Percentiles rank a stretch among this genome's conserved stretches.
Evolutionary conservation across 805 yeast species (phyloP).

Genomic region (Candida stauntonica): DNA sequence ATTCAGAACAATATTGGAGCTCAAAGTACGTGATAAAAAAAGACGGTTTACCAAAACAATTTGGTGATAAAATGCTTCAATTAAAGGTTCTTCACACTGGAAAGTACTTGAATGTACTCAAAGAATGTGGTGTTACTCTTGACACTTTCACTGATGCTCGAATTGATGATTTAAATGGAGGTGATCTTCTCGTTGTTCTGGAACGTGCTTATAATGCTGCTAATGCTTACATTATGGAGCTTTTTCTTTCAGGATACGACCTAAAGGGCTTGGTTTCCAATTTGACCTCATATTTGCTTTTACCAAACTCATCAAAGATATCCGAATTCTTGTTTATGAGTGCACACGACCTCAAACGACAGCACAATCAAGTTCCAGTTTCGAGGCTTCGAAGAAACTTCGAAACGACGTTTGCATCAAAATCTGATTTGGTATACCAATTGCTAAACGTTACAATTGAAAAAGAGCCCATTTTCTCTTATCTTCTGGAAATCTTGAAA

Average conservation of each 20-base stretch:
- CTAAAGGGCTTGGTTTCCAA: constrained; percentile 43
- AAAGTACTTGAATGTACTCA: constrained; percentile 70
- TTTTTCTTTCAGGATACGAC: constrained; percentile 59
- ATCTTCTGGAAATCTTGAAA: constrained; percentile 47
- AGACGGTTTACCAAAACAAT: constrained; percentile 71
- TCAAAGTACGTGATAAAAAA: constrained; percentile 67
- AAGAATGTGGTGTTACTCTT: constrained; percentile 47
- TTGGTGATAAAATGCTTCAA: constrained; percentile 49
- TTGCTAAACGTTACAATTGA: constrained; percentile 38
- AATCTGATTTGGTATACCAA: constrained; percentile 25
- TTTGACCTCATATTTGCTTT: constrained; percentile 54
- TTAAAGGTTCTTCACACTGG: constrained; percentile 76
- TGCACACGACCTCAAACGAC: constrained; percentile 47
- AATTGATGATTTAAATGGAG: constrained; percentile 33
- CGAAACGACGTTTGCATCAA: constrained; percentile 11
- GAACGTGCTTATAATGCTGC: constrained; percentile 63
- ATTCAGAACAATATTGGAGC: constrained; percentile 65
- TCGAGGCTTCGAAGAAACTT: constrained; percentile 32
- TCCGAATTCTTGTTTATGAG: constrained; percentile 49
- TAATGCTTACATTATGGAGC: constrained; percentile 50
- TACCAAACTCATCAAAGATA: constrained; percentile 47
- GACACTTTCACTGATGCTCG: constrained; percentile 20
- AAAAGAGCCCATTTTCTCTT: constrained; percentile 34
- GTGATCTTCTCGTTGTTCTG: constrained; percentile 50
- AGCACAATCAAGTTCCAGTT: constrained; percentile 27